Conservation (phyloP, 176 grass and related monocot genomes). For the Raddia distichophylla region DNA sequence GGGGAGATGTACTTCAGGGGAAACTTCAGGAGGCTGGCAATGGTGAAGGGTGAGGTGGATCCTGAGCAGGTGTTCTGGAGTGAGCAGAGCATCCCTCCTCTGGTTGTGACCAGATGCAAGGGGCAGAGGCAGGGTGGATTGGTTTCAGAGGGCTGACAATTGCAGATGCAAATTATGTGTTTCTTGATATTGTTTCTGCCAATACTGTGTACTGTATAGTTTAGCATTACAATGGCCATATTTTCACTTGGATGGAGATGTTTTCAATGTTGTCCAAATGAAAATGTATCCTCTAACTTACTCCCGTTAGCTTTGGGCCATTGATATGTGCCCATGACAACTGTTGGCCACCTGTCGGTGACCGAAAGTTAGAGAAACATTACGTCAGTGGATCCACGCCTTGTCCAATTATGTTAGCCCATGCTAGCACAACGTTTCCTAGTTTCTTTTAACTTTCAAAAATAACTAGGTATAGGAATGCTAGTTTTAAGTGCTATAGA, state of each 20-base stretch:
- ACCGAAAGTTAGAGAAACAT: no score
- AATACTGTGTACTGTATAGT: not conserved
- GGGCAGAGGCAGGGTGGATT: conserved; percentile 8
- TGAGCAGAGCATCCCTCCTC: conserved; percentile 88
- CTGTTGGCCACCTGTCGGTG: no score
- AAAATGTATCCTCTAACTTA: no score
- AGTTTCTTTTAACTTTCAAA: no score
- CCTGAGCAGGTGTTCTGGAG: conserved; percentile 76
- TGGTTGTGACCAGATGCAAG: not conserved
- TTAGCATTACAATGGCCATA: not conserved
- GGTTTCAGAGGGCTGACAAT: conserved; percentile 10
- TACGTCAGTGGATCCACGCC: no score
- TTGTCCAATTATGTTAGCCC: no score
- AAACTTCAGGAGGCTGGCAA: conserved; percentile 64
- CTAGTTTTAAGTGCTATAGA: no score
- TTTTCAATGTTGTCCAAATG: not conserved
- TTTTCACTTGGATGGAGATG: not conserved
- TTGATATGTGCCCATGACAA: no score
- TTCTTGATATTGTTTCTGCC: not conserved
- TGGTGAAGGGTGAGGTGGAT: conserved; percentile 75
- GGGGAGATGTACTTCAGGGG: conserved; percentile 66
- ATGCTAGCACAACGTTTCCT: no score
- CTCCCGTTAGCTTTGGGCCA: no score
- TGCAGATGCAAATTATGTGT: not conserved
- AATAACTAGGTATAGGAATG: no score